These are phyloP conservation scores for Fragosphaeria purpurea DNA, from an alignment of 2,329 filamentous ascomycete species.

Conservation along the genomic window DNA sequence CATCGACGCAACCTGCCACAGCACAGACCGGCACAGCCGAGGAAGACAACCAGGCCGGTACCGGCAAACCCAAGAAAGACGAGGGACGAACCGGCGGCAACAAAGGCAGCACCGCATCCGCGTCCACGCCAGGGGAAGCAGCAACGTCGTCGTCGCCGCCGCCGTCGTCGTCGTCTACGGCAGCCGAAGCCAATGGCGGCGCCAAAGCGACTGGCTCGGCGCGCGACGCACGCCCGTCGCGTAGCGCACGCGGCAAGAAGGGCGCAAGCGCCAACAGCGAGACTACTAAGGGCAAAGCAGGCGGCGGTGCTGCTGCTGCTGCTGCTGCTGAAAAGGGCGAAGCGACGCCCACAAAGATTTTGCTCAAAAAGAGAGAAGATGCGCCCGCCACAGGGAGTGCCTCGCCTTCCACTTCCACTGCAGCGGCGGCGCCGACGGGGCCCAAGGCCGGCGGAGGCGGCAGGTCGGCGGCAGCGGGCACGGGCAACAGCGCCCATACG, in stretches of 20 bases:
- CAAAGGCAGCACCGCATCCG: background rate
- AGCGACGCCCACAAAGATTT: slow-evolving; percentile 19
- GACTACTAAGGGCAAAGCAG: slow-evolving; percentile 15
- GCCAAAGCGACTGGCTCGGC: background rate
- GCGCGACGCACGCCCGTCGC: slow-evolving; percentile 6
- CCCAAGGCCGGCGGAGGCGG: background rate
- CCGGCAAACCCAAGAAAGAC: background rate
- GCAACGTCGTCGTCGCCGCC: too few relatives aligned
- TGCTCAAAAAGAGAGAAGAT: slow-evolving; percentile 30
- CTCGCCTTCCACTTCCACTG: background rate
- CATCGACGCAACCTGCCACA: slow-evolving; percentile 26
- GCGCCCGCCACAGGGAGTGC: slow-evolving; percentile 12
- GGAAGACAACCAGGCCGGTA: slow-evolving; percentile 18
- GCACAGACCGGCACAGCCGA: slow-evolving; percentile 30
- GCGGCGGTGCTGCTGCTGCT: slow-evolving; percentile 8
- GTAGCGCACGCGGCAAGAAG: slow-evolving; percentile 16
- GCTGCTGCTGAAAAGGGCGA: slow-evolving; percentile 15
- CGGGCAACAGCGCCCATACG: background rate
- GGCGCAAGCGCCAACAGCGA: slow-evolving; percentile 8
- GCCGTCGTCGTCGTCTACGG: background rate
- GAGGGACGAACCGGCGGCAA: background rate
- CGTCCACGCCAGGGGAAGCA: too few relatives aligned
- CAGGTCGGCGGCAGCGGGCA: background rate
- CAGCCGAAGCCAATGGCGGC: background rate
- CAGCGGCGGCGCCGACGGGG: background rate